These are phyloP conservation scores for Seiridium cupressi DNA, from an alignment of 2,329 filamentous ascomycete species.

Conservation along the genomic window DNA sequence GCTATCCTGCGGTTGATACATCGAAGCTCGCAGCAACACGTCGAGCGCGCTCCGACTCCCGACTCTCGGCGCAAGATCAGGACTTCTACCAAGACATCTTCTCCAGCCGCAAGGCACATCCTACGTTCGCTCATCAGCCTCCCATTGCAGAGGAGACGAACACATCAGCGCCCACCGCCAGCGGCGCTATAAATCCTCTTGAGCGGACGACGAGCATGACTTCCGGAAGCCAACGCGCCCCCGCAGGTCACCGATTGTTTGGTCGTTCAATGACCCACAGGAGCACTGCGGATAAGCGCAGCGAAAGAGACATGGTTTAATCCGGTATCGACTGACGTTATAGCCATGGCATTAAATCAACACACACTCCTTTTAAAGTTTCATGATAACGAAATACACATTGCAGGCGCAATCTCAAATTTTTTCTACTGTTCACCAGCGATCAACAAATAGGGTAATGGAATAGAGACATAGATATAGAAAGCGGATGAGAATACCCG, in stretches of 20 bases:
- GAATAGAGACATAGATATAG: background rate
- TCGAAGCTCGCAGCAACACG: constrained; percentile 22
- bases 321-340: background rate
- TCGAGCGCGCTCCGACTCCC: constrained; percentile 22
- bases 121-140: constrained; percentile 17
- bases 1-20: constrained; percentile 18
- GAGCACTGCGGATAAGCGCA: background rate
- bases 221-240: background rate
- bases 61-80: constrained; percentile 16
- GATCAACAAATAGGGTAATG: background rate
- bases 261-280: background rate
- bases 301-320: constrained; percentile 1
- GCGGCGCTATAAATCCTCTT: constrained; percentile 24
- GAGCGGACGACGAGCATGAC: constrained; percentile 5
- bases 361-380: background rate
- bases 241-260: background rate
- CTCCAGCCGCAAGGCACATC: constrained; percentile 33
- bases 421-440: background rate
- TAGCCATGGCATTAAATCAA: background rate
- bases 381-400: constrained; percentile 3
- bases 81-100: constrained; percentile 47
- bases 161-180: constrained; percentile 20
- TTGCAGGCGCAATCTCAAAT: background rate
- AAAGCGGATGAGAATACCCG: background rate
- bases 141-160: constrained; percentile 16